These are phyloP conservation scores for Microsporum ferrugineum DNA, from an alignment of 2,329 filamentous ascomycete genomes.

Conservation along the genomic window DNA sequence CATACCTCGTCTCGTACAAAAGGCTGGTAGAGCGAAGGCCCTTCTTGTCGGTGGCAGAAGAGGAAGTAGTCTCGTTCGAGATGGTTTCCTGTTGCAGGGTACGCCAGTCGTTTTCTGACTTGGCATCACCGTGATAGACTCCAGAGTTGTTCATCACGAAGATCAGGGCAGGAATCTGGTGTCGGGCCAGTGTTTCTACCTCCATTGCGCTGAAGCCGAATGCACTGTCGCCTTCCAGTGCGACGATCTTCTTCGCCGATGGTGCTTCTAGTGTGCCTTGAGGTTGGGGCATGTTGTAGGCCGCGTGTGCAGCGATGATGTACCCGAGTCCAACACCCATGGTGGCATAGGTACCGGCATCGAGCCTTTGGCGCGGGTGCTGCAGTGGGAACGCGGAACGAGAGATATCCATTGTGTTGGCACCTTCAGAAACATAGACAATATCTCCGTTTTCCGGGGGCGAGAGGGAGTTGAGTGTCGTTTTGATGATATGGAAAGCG, in stretches of 20 bases:
- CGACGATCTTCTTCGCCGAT: conserved; percentile 43
- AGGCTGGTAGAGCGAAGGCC: conserved; percentile 41
- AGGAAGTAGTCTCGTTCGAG: conserved; percentile 17
- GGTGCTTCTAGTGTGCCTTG: conserved; percentile 17
- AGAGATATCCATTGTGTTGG: conserved; percentile 52
- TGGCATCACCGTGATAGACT: conserved; percentile 38
- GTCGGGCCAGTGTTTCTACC: conserved; percentile 46
- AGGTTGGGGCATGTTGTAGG: conserved; percentile 38
- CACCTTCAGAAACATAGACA: conserved; percentile 48
- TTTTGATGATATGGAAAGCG: conserved; percentile 44
- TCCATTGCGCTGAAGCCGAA: conserved; percentile 47
- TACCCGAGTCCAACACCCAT: conserved; percentile 51
- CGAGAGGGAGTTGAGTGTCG: conserved; percentile 37
- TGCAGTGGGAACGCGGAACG: conserved; percentile 44
- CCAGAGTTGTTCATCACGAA: conserved; percentile 48
- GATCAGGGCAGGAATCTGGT: conserved; percentile 44
- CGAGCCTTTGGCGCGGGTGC: conserved; percentile 44
- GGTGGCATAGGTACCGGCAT: conserved; percentile 48
- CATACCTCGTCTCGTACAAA: conserved; percentile 45
- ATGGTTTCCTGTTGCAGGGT: conserved; percentile 34
- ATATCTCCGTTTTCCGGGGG: conserved; percentile 38
- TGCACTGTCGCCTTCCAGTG: conserved; percentile 46
- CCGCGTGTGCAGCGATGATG: conserved; percentile 45
- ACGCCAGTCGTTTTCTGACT: conserved; percentile 35
- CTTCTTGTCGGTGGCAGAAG: conserved; percentile 15